Evolutionary conservation across 108 stramenopile genomes (phyloP).

Genomic region (Stephanodiscus minutulus): DNA sequence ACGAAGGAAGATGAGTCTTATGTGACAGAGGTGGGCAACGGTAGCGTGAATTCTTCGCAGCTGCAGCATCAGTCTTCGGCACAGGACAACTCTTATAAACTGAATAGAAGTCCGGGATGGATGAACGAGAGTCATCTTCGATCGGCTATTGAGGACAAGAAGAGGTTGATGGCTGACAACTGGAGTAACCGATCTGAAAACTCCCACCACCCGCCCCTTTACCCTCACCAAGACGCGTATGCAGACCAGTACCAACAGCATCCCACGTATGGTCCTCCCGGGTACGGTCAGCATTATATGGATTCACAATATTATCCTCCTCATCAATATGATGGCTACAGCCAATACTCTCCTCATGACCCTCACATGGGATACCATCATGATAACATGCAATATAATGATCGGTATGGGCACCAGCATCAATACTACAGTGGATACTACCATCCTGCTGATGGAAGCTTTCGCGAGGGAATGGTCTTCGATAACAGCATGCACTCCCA

Average conservation of each 20-base stretch:
- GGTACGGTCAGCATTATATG: slow-evolving; percentile 8
- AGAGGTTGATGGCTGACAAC: slow-evolving; percentile 5
- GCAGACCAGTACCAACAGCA: slow-evolving; percentile 23
- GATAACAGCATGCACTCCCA: slow-evolving; percentile 34
- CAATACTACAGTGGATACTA: slow-evolving; percentile 39
- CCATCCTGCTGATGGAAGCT: slow-evolving; percentile 30
- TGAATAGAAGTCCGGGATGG: background rate
- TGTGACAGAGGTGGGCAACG: background rate
- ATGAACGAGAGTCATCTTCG: slow-evolving; percentile 16
- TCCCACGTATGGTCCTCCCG: slow-evolving; percentile 15
- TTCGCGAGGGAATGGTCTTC: slow-evolving; percentile 29
- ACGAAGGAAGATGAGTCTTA: background rate
- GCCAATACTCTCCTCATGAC: slow-evolving; percentile 27
- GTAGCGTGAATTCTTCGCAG: background rate
- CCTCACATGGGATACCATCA: slow-evolving; percentile 34
- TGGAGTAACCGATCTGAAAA: slow-evolving; percentile 19
- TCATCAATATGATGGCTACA: slow-evolving; percentile 18
- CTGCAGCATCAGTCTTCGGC: slow-evolving; percentile 2
- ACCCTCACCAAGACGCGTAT: slow-evolving; percentile 27
- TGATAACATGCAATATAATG: slow-evolving; percentile 22
- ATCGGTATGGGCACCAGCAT: slow-evolving; percentile 30
- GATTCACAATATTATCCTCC: slow-evolving; percentile 24
- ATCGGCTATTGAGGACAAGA: slow-evolving; percentile 16
- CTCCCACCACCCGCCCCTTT: slow-evolving; percentile 18
- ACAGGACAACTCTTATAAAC: background rate